Conservation (phyloP, 495 filamentous ascomycete species). For the Trichoderma parareesei region DNA sequence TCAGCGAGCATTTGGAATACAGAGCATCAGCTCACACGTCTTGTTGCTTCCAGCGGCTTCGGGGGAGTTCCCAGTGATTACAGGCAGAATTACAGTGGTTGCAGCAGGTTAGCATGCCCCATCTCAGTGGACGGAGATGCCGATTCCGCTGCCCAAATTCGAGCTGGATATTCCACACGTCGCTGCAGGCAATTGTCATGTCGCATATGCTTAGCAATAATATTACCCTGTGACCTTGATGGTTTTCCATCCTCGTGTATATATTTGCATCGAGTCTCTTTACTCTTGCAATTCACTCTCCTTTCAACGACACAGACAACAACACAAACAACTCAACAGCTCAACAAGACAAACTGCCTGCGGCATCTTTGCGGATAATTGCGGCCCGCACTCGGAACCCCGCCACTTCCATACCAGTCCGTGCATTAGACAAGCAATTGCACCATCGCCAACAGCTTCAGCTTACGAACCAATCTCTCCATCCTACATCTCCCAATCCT, state of each 20-base stretch:
- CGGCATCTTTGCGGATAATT: conserved; percentile 3
- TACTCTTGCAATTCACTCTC: neutral
- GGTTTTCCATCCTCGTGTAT: too few species aligned
- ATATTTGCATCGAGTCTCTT: too few species aligned
- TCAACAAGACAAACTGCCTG: neutral
- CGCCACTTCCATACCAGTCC: neutral
- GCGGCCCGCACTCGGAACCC: conserved; percentile 1
- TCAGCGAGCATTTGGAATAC: neutral
- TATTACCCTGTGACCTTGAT: too few species aligned
- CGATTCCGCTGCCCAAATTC: too few species aligned
- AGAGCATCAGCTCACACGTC: neutral
- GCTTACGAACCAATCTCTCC: neutral
- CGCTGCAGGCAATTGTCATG: too few species aligned
- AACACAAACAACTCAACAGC: neutral
- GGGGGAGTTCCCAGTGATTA: neutral
- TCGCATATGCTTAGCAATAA: too few species aligned
- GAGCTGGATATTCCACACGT: too few species aligned
- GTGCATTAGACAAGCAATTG: neutral
- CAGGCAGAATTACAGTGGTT: too few species aligned
- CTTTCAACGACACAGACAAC: neutral
- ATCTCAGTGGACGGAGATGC: too few species aligned
- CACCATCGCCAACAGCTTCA: neutral
- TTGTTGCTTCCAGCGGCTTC: neutral
- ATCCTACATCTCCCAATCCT: neutral
- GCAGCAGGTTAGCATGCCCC: too few species aligned